These are phyloP conservation scores for Apiosordaria backusii DNA, from an alignment of 495 filamentous ascomycete species.

Conservation along the genomic window DNA sequence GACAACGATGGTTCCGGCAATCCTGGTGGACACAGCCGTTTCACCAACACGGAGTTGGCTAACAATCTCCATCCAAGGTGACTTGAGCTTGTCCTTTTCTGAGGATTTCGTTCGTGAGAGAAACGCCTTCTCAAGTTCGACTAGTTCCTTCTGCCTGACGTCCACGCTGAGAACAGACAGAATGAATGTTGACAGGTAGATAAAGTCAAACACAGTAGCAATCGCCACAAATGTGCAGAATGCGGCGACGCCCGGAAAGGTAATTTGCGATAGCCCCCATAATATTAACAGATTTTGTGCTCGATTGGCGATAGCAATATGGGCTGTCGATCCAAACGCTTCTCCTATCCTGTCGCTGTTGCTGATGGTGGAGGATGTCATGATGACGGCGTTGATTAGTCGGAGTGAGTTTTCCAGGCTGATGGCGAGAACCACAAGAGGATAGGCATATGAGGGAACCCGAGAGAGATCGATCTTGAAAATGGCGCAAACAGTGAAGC, in stretches of 20 bases:
- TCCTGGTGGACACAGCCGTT: conserved; percentile 53
- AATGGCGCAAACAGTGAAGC: conserved; percentile 60
- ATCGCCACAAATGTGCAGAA: conserved; percentile 69
- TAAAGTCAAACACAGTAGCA: conserved; percentile 65
- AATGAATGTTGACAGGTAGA: conserved; percentile 69
- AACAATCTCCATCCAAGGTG: conserved; percentile 49
- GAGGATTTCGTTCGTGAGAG: conserved; percentile 32
- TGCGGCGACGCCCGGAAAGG: conserved; percentile 58
- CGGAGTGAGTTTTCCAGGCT: conserved; percentile 71
- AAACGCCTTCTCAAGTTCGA: conserved; percentile 46
- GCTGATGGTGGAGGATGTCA: conserved; percentile 58
- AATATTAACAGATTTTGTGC: conserved; percentile 59
- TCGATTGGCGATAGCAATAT: conserved; percentile 58
- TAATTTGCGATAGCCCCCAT: conserved; percentile 52
- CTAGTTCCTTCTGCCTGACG: conserved; percentile 64
- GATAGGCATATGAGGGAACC: conserved; percentile 60
- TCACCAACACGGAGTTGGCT: conserved; percentile 48
- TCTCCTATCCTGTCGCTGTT: conserved; percentile 59
- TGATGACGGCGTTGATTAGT: conserved; percentile 66
- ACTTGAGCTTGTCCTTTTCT: conserved; percentile 22
- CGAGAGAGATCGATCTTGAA: conserved; percentile 59
- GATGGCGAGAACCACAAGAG: conserved; percentile 65
- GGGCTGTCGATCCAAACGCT: conserved; percentile 65
- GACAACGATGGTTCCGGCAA: conserved; percentile 58
- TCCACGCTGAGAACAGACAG: conserved; percentile 70